Percentiles rank a stretch among this genome's conserved stretches.
Conservation (phyloP, 306 rosid genomes). For the Dalbergia oliveri region DNA sequence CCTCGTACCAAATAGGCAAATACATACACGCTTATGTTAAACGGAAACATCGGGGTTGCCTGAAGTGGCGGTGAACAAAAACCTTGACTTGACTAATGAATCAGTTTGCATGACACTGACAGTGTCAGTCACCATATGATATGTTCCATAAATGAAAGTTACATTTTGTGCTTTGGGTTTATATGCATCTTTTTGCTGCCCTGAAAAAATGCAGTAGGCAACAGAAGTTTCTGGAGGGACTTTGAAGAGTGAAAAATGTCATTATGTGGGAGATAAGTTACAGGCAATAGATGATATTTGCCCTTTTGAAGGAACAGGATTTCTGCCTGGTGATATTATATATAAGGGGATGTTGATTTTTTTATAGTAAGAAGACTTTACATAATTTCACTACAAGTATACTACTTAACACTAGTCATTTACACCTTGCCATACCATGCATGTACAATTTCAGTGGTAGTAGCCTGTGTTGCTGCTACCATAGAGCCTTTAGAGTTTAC, state of each 20-base stretch:
- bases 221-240: background rate
- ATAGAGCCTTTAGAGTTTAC: background rate
- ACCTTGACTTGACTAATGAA: background rate
- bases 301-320: background rate
- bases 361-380: background rate
- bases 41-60: background rate
- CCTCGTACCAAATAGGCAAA: too few species aligned
- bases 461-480: background rate
- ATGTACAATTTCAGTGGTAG: background rate
- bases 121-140: background rate
- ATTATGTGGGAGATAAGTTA: background rate
- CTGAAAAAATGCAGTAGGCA: background rate
- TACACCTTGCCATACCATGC: background rate
- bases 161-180: slow-evolving; percentile 20
- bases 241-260: background rate
- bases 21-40: too few species aligned
- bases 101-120: background rate
- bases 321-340: background rate
- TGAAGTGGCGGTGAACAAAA: background rate
- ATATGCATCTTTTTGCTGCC: slow-evolving; percentile 3
- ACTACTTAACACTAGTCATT: background rate
- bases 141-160: background rate
- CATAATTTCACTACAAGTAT: background rate
- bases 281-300: background rate
- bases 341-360: background rate